Base-by-base conservation (phyloP, 208 protist species). In the Tritrichomonas musculus region DNA sequence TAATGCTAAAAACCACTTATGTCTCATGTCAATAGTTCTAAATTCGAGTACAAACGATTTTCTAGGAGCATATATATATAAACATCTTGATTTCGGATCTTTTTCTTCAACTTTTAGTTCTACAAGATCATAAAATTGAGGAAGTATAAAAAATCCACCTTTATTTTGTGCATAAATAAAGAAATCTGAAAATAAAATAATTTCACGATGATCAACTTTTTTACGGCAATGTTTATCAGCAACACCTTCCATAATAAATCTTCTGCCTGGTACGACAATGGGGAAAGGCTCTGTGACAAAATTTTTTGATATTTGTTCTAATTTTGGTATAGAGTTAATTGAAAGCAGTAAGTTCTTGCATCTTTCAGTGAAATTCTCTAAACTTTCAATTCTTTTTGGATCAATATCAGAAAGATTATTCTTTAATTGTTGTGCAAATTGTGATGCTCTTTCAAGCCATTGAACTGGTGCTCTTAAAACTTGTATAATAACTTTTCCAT, bases 31-130 rank as follows among this genome's bases (percentile, higher is more conserved):
- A 22, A 22, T 4, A n/a, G 47, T 53, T 88, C 57, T 39, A 36
- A 88, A 88, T 39, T 88, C 77, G 5, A 88, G 39, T 20, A 88
- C 77, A 60, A 88, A 88, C 33, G 22, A 39, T 39, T 88, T 88
- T 39, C 47, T 53, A 27, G 77, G 77, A 5, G 77, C 8, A 57
- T 88, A 88, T 3, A 88, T 50, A 39, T 20, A 57, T 57, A 88
- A 39, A 57, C 47, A 22, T 11, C 8, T 33, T 0, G 44, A n/a
- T 27, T 57, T 27, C 1, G 41, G 9, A 53, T 88, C 30, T 57
- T 41, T 25, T 3, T 30, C 1, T n/a, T 53, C 25, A 9, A 57
- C 22, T 82, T 50, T 82, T 39, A 88, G 20, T 9, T 39, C 27
- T 9, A 14, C 8, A 1, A 88, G 47, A 2, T 88, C 17, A 57